Evolutionary conservation across 2,329 filamentous ascomycete genomes (phyloP), one percentile per base, ranked within the genome.

Genomic region (Ilyonectria sp.): DNA sequence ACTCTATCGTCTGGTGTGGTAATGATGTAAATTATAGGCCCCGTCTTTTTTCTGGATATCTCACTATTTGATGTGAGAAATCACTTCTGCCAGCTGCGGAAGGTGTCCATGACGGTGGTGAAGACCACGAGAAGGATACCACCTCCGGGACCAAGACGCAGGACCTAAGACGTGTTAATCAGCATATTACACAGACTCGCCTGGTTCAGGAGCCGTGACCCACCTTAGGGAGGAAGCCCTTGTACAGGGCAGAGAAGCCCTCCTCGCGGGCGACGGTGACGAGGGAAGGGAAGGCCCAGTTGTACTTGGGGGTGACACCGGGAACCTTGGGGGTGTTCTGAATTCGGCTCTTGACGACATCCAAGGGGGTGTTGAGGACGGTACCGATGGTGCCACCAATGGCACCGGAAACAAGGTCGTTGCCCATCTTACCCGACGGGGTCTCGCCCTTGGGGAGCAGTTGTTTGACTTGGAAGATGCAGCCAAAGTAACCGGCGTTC

Each of bases 181-280:
- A 69, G 63, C 29, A 33, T 6, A 33, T 40, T 57, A 23, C 15
- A 3, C 10, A 21, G 3, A n/a, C 1, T 43, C 17, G 10, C 1
- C 2, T 10, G 19, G 3, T 29, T 7, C 21, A 2, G 8, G 31
- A 6, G 15, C 5, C 10, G 90, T 71, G 92, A 80, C 83, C 93
- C 86, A 98, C 96, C 89, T 99, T 99, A 74, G 96, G 96, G 70
- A 96, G 79, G 88, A 99, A 99, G 17, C 96, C 96, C 89, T 98
- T 99, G 88, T 99, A 99, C 67, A 99, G 86, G 44, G 96, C 96
- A 54, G 83, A 84, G 79, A 97, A 95, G 6, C 96, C 96, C 83
- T 99, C 96, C 84, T 99, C 96, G 84, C 90, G 94, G 83, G 94
- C 91, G 68, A 99, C 94, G 8, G 93, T 96, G 63, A 89, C 91